Percentiles rank a stretch among this genome's conserved stretches.
Conservation (phyloP, 768 basidiomycete genomes). For the Podaxis mareebaensis region DNA sequence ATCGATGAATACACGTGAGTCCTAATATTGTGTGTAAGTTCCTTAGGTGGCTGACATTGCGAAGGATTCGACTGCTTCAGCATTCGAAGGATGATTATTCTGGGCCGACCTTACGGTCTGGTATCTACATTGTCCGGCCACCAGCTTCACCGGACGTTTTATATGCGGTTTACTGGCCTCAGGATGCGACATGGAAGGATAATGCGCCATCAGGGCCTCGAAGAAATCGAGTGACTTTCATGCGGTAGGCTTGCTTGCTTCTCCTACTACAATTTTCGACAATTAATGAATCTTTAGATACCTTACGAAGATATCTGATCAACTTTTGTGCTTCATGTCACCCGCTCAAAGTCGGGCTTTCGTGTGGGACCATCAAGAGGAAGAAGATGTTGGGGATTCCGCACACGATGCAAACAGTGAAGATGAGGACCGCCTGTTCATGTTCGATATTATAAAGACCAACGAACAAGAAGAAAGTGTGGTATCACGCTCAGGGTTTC, state of each 20-base stretch:
- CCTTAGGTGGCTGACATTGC: conserved; percentile 1
- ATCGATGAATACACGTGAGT: conserved; percentile 44
- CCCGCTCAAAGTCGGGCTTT: conserved; percentile 44
- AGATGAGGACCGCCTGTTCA: conserved; percentile 53
- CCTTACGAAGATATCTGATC: conserved; percentile 59
- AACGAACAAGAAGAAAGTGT: conserved; percentile 57
- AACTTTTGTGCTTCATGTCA: conserved; percentile 52
- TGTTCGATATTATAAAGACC: conserved; percentile 55
- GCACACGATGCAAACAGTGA: conserved; percentile 35
- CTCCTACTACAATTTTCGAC: no score
- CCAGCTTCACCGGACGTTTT: conserved; percentile 24
- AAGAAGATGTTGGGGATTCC: conserved; percentile 21
- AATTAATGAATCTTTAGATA: conserved; percentile 40
- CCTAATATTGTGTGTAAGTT: neutral
- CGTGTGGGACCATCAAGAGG: conserved; percentile 39
- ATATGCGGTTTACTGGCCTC: conserved; percentile 63
- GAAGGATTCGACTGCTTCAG: conserved; percentile 16
- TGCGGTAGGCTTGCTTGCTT: conserved; percentile 42
- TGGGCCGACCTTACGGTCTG: conserved; percentile 40
- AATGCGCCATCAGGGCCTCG: conserved; percentile 41
- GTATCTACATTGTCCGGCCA: conserved; percentile 45
- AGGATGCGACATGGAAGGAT: conserved; percentile 60
- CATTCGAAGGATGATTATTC: conserved; percentile 8
- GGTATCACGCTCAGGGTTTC: conserved; percentile 42
- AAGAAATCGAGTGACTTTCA: conserved; percentile 60